Base-by-base conservation (phyloP, 768 basidiomycete genomes). In the Auriscalpium orientale region DNA sequence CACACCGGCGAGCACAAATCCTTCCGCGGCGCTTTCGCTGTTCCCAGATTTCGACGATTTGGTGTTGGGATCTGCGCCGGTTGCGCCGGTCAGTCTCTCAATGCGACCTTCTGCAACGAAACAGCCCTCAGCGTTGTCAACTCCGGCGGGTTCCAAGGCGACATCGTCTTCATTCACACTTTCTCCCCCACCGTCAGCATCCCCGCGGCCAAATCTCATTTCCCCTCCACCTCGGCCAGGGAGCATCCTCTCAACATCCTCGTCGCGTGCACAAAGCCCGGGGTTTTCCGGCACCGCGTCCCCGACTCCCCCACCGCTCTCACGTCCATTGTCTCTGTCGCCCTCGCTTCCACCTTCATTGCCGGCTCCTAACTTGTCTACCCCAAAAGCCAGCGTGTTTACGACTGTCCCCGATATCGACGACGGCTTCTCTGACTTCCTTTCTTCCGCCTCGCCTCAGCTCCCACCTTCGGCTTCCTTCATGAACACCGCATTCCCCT, bases 371-470 rank as follows among this genome's bases (percentile, higher is more conserved):
- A 33, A 28, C 38, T 28, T 38, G 22, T 40, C 36, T 45, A 46
- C 54, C 15, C 35, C 20, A 16, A 53, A 9, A 15, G 40, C 45
- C 22, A 4, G 34, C 34, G 38, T 21, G 12, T 33, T 12, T 46
- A 54, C 44, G 43, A 44, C 45, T 37, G 22, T 6, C n/a, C 18
- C 40, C 35, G 53, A 55, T 12, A 51, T 59, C 20, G 66, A 72
- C 40, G 74, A 75, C 54, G 81, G 83, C 49, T 87, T 84, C 61
- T 72, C 77, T 6, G 80, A 81, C 40, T 79, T 80, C 62, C 58
- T 69, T 52, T 68, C 71, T 4, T 70, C 73, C 21, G 60, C 73
- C 7, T 53, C 51, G 55, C 67, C 45, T 1, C 58, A 59, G 44
- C 56, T 54, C 2, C 48, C 49, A 3, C 52, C 63, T 15, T 54